Percentiles rank a stretch among this genome's conserved stretches.
Conservation (phyloP, 371 early-diverging fungal species). For the Mycotypha africana region DNA sequence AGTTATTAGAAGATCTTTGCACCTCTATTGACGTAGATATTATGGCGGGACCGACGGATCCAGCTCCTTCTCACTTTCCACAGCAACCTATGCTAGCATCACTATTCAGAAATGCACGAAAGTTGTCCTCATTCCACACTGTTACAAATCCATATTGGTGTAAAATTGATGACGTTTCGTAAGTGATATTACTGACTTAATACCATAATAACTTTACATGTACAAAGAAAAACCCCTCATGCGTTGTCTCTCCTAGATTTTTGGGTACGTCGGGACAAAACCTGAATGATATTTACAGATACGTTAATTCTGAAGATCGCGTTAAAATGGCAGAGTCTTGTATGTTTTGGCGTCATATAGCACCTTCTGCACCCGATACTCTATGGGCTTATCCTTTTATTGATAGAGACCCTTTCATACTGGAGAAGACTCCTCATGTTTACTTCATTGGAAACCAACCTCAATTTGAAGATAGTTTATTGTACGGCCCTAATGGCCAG, state of each 20-base stretch:
- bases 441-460: constrained; percentile 91
- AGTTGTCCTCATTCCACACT: constrained; percentile 52
- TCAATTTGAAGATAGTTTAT: constrained; percentile 56
- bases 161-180: constrained; percentile 61
- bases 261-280: constrained; percentile 85
- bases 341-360: constrained; percentile 78
- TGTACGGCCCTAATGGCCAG: constrained; percentile 47
- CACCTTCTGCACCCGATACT: constrained; percentile 93
- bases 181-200: constrained; percentile 3
- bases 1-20: constrained; percentile 54
- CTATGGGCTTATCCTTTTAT: constrained; percentile 87
- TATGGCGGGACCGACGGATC: constrained; percentile 86
- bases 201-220: neutral
- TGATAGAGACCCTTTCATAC: constrained; percentile 81
- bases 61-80: constrained; percentile 72
- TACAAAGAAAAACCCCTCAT: too few relatives aligned
- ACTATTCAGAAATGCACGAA: constrained; percentile 56
- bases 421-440: constrained; percentile 70
- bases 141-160: constrained; percentile 23
- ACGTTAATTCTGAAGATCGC: constrained; percentile 49
- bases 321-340: constrained; percentile 65
- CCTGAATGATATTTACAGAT: constrained; percentile 77
- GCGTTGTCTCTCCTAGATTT: constrained; percentile 35
- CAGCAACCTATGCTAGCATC: constrained; percentile 73
- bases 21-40: constrained; percentile 64